These are phyloP conservation scores for Saturnispora sanitii DNA, from an alignment of 805 yeast genomes.

Conservation along the genomic window DNA sequence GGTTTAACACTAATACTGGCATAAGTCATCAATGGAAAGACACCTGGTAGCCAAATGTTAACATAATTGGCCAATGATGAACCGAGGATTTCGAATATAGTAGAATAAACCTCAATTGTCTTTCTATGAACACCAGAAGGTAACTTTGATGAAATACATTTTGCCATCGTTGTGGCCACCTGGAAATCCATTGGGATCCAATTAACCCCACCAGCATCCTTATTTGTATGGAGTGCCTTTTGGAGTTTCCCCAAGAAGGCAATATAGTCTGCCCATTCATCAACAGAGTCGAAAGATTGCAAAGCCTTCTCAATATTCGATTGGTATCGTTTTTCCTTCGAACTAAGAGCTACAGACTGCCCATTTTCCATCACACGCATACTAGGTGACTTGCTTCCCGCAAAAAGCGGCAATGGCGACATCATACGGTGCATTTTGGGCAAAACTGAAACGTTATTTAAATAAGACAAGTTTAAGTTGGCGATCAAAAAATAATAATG, in stretches of 20 bases:
- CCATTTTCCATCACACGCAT: conserved; percentile 9
- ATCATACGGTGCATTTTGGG: conserved; percentile 15
- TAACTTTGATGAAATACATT: conserved; percentile 67
- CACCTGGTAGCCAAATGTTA: conserved; percentile 83
- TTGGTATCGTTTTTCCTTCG: conserved; percentile 61
- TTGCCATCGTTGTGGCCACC: conserved; percentile 63
- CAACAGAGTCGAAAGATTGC: conserved; percentile 65
- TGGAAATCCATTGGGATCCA: conserved; percentile 61
- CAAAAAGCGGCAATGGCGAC: conserved; percentile 12
- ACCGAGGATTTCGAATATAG: conserved; percentile 58
- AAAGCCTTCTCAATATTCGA: conserved; percentile 67
- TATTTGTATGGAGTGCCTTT: conserved; percentile 52
- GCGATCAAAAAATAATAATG: not conserved
- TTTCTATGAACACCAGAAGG: conserved; percentile 97
- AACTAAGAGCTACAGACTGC: conserved; percentile 26
- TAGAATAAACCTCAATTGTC: conserved; percentile 65
- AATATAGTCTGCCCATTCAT: conserved; percentile 98
- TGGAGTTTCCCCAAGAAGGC: conserved; percentile 74
- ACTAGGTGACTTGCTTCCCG: conserved; percentile 8
- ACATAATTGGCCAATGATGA: conserved; percentile 42
- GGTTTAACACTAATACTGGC: conserved; percentile 88
- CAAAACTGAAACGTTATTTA: not conserved
- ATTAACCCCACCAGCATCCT: conserved; percentile 31
- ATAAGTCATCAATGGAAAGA: conserved; percentile 79
- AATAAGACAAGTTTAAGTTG: not conserved